Base-by-base conservation (phyloP, 1,284 basidiomycete genomes). In the Pseudozyma flocculosa region DNA sequence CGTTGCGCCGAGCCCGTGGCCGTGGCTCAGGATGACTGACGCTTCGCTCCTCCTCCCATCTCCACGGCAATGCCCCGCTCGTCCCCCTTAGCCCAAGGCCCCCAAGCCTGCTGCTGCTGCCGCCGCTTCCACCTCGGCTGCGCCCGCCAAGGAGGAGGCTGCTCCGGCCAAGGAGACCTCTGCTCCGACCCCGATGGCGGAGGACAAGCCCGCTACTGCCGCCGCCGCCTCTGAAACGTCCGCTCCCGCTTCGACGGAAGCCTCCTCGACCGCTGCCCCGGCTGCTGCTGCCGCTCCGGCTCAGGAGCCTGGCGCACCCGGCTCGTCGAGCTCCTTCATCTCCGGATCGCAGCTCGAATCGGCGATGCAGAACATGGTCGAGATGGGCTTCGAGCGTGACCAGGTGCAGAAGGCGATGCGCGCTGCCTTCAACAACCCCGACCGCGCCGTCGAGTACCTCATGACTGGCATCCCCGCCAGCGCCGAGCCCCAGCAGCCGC, bases 361-460 rank as follows among this genome's bases (percentile, higher is more conserved):
- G 4, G 75, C 74, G 13, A 61, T 78, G 49, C 54, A 54, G 37
- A 67, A 62, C 61, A 82, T 88, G 44, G 88, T 92, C 73, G 77
- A 78, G 56, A 98, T 99, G 95, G 95, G 95, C 18, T 98, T 95
- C 73, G 84, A 86, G 59, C 84, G 87, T 34, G 90, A 92, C 2
- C 63, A 92, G 74, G 90, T 96, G 29, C 80, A 88, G 74, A 84
- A 87, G 26, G 93, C 94, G 4, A 80, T 99, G 79, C 85, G 90
- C 54, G 94, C 93, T 21, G 93, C 90, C 76, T 99, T 86, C 81
- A 99, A 99, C 81, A 98, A 99, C 80, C 91, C 95, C 2, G 93
- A 98, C 73, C 86, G 95, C 40, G 95, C 95, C 8, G 93, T 93
- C 24, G 95, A 99, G 79, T 98, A 98, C 80, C 82, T 99, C 45